Base-by-base conservation (phyloP, 495 filamentous ascomycete species). In the Melanomma pulvis-pyrius region DNA sequence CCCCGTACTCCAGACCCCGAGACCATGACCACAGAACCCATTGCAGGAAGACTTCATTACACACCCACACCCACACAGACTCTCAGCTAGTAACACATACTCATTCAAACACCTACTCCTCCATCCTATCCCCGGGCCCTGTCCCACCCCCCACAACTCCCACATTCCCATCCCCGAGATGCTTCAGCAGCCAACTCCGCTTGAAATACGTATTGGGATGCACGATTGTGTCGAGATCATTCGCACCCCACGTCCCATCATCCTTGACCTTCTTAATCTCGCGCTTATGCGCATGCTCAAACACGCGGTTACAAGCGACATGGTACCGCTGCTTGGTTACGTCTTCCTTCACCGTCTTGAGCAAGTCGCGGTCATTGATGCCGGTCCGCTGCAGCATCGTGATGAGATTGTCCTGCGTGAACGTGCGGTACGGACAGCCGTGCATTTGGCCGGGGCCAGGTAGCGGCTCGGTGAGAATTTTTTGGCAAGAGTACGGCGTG, bases 191-290 rank as follows among this genome's bases (percentile, higher is more conserved):
- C 76, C 90, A 98, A 73, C 91, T 93, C 65, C 93, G 84, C 82
- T 94, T 93, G 77, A 98, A 98, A 77, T 97, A 99, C 59, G 92
- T 92, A 76, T 99, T 99, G 11, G 96, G 96, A 76, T 99, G 96
- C 21, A 96, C 88, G 69, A 99, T 97, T 1, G 92, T 98, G 78
- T 97, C 94, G 34, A 96, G 81, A 73, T 96, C 89, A 5, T 84
- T 82, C n/a, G 87, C 82, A 29, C 84, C 84, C 91, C 91, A 92
- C 32, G 86, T 79, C 8, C 87, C 86, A 36, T 87, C 83, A 34
- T 98, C 93, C 78, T 91, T 94, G 58, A 92, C 93, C 73, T 86
- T 87, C 78, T 91, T 92, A 61, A 99, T 85, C 74, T 97, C 91
- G n/a, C 78, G 81, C 76, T 89, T 91, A 77, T 98, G 93, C 19